Conservation (phyloP, 2,329 filamentous ascomycete genomes). For the Verticillium isaacii region DNA sequence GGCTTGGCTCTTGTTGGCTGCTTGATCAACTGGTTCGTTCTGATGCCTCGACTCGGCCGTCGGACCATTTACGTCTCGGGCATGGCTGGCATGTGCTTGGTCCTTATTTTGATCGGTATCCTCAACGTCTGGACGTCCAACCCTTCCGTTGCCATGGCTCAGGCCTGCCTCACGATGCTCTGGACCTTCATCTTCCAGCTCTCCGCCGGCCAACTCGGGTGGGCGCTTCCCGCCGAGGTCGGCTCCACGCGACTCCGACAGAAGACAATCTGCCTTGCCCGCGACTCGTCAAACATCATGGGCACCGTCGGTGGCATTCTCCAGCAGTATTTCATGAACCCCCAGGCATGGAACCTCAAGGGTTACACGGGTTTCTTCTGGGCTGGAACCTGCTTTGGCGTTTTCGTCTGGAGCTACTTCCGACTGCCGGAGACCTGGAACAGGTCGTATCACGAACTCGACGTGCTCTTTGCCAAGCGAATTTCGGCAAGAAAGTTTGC, state of each 20-base stretch:
- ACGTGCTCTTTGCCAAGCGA: constrained; percentile 9
- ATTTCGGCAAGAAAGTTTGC: constrained; percentile 2
- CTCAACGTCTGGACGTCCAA: constrained; percentile 21
- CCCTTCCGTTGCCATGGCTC: constrained; percentile 19
- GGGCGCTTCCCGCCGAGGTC: constrained; percentile 20
- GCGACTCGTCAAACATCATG: constrained; percentile 15
- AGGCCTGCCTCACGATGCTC: constrained; percentile 21
- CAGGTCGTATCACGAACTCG: constrained; percentile 18
- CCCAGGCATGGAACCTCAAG: constrained; percentile 29
- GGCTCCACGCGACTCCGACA: constrained; percentile 22
- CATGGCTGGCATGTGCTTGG: constrained; percentile 28
- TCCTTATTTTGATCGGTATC: constrained; percentile 37
- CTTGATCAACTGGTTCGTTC: constrained; percentile 34
- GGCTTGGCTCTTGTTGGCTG: constrained; percentile 37
- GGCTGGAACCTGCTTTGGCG: constrained; percentile 10
- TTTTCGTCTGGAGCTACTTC: constrained; percentile 17
- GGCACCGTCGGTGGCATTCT: constrained; percentile 17
- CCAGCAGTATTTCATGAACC: constrained; percentile 32
- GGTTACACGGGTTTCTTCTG: constrained; percentile 28
- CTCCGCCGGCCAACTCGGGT: constrained; percentile 28
- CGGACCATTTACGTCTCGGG: constrained; percentile 36
- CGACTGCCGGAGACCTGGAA: constrained; percentile 19
- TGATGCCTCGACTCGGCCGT: constrained; percentile 35
- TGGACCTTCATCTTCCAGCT: constrained; percentile 29
- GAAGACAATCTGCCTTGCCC: constrained; percentile 24